Evolutionary conservation across 345 rosid species (phyloP).

Genomic region (Citrus sinensis): DVS_A1.0 CM039164.1:1180501-1181000

Average conservation of each 20-base stretch:
- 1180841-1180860: not conserved
- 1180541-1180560: too few relatives aligned
- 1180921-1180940: conserved; percentile 8
- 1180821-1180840: not conserved
- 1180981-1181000: not conserved
- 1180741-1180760: not conserved
- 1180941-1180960: not conserved
- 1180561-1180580: not conserved
- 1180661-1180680: not conserved
- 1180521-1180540: too few relatives aligned
- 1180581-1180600: not conserved
- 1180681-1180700: not conserved
- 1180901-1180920: not conserved
- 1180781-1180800: not conserved
- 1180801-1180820: not conserved
- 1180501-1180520: too few relatives aligned
- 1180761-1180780: not conserved
- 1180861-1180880: not conserved
- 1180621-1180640: not conserved
- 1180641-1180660: not conserved
- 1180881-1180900: too few relatives aligned
- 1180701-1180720: not conserved
- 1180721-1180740: not conserved
- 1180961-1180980: not conserved
- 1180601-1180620: not conserved